Base-by-base conservation (phyloP, 352 stramenopile genomes). In the Thalassiosira exigua region DNA sequence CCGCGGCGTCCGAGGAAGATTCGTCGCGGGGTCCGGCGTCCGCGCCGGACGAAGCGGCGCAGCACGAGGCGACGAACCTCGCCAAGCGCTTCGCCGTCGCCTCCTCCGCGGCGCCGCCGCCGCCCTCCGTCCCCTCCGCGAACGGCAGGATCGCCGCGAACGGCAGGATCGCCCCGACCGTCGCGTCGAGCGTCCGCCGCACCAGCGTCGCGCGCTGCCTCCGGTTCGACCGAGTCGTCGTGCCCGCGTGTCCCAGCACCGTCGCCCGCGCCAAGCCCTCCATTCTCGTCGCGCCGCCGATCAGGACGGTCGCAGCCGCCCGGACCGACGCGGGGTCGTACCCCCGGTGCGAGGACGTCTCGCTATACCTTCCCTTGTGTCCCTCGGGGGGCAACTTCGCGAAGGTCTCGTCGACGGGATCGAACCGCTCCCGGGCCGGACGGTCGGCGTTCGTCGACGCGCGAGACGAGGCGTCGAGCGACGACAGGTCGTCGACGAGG, bases 221-320 rank as follows among this genome's bases (percentile, higher is more conserved):
- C 22, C 75, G 54, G 58, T 73, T 76, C 5, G 62, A 44, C 36
- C 67, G 50, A 32, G 76, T 50, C 7, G 81, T 87, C 19, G 82
- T 85, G 0, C 84, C 82, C 2, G 73, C 68, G 70, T 94, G 88
- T 60, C 76, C 78, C 59, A 94, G 72, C n/a, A 92, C 56, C 29
- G 89, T 30, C 1, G 65, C 66, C 48, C 69, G 84, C 22, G 68
- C 76, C 36, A 91, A 29, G 9, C 50, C 51, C 56, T 73, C 65
- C 0, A 61, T 26, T 36, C 82, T 51, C 9, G 62, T 79, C 1
- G 57, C 46, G 19, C 32, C 51, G 21, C 60, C 21, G 4, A 82
- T 41, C 0, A 91, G 54, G 30, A 77, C 54, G 22, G 70, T 42
- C 19, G 74, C 74, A 19, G 81, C 64, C 59, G 33, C 42, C 0